Conservation (phyloP, 2,329 filamentous ascomycete species). For the Aquanectria penicillioides region DNA sequence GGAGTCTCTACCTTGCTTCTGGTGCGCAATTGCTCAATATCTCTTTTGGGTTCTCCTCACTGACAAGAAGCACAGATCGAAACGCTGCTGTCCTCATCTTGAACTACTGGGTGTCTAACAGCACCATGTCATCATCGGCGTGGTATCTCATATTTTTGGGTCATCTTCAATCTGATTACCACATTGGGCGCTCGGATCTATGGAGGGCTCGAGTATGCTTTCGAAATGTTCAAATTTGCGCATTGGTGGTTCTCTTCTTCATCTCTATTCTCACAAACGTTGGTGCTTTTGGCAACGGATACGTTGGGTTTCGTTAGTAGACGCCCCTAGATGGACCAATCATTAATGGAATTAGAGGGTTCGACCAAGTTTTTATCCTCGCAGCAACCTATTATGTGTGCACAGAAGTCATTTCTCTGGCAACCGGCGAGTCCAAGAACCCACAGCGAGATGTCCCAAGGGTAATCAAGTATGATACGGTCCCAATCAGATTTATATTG, state of each 20-base stretch:
- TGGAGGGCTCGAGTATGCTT: neutral
- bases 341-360: conserved; percentile 1
- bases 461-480: no score
- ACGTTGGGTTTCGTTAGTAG: conserved; percentile 8
- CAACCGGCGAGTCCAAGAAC: conserved; percentile 1
- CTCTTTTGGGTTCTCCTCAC: neutral
- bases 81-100: neutral
- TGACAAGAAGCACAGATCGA: neutral
- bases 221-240: conserved; percentile 3
- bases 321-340: conserved; percentile 1
- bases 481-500: neutral
- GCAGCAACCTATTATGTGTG: conserved; percentile 1
- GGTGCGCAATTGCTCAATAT: neutral
- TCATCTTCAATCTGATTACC: neutral
- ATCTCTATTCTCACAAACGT: neutral
- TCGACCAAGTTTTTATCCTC: conserved; percentile 1
- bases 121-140: neutral
- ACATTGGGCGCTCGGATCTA: neutral
- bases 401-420: conserved; percentile 3
- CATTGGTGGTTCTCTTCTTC: neutral
- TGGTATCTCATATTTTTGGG: neutral
- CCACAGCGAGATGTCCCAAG: conserved; percentile 3
- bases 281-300: conserved; percentile 6
- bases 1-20: conserved; percentile 1
- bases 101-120: neutral